Evolutionary conservation across 2,329 filamentous ascomycete genomes (phyloP).

Genomic region (Hymenoscyphus fructigenus): DNA sequence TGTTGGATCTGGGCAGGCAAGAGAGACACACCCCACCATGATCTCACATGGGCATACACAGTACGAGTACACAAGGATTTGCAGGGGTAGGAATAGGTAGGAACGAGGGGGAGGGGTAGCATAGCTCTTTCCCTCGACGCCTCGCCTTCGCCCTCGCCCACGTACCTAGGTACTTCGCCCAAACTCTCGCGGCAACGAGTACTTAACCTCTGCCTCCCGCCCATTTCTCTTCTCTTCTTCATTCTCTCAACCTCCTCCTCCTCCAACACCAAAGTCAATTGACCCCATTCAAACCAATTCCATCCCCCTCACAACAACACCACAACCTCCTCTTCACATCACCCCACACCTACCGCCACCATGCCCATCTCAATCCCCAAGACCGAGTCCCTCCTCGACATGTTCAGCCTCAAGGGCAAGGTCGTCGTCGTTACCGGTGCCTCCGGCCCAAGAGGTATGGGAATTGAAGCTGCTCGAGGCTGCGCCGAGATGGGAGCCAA

Average conservation of each 20-base stretch:
- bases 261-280: neutral
- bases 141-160: neutral
- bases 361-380: conserved; percentile 15
- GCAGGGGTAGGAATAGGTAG: neutral
- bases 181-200: neutral
- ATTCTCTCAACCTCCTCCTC: neutral
- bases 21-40: neutral
- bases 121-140: neutral
- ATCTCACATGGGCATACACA: neutral
- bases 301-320: too few species aligned
- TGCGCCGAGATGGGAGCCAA: conserved; percentile 64
- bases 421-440: conserved; percentile 64
- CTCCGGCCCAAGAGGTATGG: conserved; percentile 65
- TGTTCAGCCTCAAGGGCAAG: conserved; percentile 61
- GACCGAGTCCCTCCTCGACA: conserved; percentile 14
- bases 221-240: neutral
- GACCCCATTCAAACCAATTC: neutral
- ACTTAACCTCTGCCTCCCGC: neutral
- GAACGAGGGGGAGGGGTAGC: neutral
- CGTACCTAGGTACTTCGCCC: neutral
- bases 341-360: conserved; percentile 5
- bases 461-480: conserved; percentile 64
- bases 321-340: neutral
- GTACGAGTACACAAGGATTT: neutral
- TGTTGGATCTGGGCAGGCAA: neutral